Conservation (phyloP, 371 early-diverging fungal genomes). For the Funneliformis caledonium region DNA sequence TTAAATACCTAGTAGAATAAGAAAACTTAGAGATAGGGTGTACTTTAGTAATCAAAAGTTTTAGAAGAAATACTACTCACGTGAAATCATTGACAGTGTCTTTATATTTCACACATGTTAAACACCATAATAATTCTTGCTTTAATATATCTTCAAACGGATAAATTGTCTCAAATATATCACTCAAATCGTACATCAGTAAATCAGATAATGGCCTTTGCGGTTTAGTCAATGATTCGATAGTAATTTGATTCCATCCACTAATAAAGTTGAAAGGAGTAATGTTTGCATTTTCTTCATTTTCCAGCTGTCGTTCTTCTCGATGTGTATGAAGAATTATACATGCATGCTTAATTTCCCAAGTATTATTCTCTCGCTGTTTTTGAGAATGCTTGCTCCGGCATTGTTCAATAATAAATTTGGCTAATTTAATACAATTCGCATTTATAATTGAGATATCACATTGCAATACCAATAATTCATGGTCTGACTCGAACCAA, state of each 20-base stretch:
- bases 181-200: neutral
- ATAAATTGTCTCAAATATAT: constrained; percentile 24
- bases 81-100: neutral
- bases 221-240: constrained; percentile 1
- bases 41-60: too few relatives aligned
- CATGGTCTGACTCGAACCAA: constrained; percentile 13
- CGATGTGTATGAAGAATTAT: constrained; percentile 40
- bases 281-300: neutral
- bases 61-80: too few relatives aligned
- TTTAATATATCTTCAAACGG: constrained; percentile 38
- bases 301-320: neutral
- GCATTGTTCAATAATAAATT: constrained; percentile 39
- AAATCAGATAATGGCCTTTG: constrained; percentile 23
- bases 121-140: constrained; percentile 41
- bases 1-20: neutral
- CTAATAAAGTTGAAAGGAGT: constrained; percentile 36
- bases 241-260: constrained; percentile 27
- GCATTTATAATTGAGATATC: constrained; percentile 21
- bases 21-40: too few relatives aligned
- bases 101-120: constrained; percentile 37
- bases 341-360: constrained; percentile 26
- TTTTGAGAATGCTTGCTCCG: neutral
- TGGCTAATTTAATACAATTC: constrained; percentile 37
- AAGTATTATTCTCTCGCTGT: too few relatives aligned
- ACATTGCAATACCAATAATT: constrained; percentile 37